Evolutionary conservation across 441 rosid genomes (phyloP).

Genomic region (Aquilaria agallochum): DNA sequence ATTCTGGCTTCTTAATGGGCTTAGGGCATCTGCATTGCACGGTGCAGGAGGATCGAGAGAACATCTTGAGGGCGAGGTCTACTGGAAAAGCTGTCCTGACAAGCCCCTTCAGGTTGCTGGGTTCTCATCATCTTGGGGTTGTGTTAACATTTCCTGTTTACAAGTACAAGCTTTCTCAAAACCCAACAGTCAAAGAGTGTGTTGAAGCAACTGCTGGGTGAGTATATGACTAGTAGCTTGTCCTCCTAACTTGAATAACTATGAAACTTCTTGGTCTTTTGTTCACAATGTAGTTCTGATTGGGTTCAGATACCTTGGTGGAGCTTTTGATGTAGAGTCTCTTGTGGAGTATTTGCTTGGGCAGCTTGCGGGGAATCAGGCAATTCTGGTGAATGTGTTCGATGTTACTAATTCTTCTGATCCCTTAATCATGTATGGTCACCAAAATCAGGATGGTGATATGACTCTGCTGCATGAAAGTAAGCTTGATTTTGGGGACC

Average conservation of each 20-base stretch:
- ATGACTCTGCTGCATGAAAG: constrained; percentile 66
- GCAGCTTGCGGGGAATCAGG: constrained; percentile 95
- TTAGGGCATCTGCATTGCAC: constrained; percentile 8
- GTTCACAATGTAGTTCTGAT: constrained; percentile 11
- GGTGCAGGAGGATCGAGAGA: constrained; percentile 87
- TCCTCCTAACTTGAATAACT: background rate
- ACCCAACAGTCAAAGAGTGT: constrained; percentile 62
- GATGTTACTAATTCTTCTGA: constrained; percentile 83
- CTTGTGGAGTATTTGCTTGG: constrained; percentile 95
- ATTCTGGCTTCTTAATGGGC: constrained; percentile 10
- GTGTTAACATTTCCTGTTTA: constrained; percentile 98
- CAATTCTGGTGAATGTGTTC: constrained; percentile 80
- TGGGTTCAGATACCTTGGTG: constrained; percentile 84
- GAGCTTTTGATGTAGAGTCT: constrained; percentile 96
- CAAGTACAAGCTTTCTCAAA: constrained; percentile 65
- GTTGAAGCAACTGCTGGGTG: constrained; percentile 88
- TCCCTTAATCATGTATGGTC: constrained; percentile 87
- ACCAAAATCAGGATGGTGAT: constrained; percentile 76
- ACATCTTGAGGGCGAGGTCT: constrained; percentile 78
- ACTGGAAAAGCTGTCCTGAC: constrained; percentile 96
- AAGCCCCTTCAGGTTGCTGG: constrained; percentile 79
- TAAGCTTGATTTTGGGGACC: constrained; percentile 92
- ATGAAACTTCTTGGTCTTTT: constrained; percentile 5
- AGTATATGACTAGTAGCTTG: constrained; percentile 11
- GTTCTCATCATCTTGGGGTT: constrained; percentile 93